These are phyloP conservation scores for Penicillium vulpinum DNA, from an alignment of 2,329 filamentous ascomycete genomes.

Conservation along the genomic window DNA sequence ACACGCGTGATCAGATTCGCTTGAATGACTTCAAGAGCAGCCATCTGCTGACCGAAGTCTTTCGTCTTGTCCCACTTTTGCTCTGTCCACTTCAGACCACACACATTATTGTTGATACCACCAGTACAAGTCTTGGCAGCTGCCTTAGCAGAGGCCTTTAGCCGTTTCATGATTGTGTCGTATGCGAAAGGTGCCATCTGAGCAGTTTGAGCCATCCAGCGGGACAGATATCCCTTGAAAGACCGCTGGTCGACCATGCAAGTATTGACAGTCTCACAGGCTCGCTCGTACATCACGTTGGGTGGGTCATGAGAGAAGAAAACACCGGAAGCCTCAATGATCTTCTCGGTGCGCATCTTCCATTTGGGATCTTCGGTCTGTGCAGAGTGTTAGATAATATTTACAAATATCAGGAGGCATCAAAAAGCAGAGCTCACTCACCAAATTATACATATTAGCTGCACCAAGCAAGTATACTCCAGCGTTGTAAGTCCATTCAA, in stretches of 20 bases:
- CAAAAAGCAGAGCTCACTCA: constrained; percentile 25
- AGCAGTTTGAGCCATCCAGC: constrained; percentile 59
- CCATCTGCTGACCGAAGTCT: constrained; percentile 46
- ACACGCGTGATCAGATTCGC: constrained; percentile 34
- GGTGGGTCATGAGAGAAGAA: constrained; percentile 49
- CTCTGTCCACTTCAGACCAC: constrained; percentile 45
- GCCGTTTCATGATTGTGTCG: constrained; percentile 52
- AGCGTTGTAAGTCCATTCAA: constrained; percentile 60
- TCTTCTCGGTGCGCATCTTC: constrained; percentile 50
- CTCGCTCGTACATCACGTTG: constrained; percentile 59
- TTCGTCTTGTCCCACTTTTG: constrained; percentile 38
- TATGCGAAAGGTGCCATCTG: constrained; percentile 60
- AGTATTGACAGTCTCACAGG: constrained; percentile 56
- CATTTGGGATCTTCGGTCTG: constrained; percentile 52
- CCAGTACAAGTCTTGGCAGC: constrained; percentile 58
- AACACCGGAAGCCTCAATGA: constrained; percentile 56
- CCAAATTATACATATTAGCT: constrained; percentile 58
- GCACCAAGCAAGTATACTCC: constrained; percentile 57
- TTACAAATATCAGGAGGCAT: neutral
- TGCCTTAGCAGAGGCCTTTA: constrained; percentile 55
- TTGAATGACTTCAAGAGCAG: constrained; percentile 38
- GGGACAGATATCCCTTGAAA: constrained; percentile 66
- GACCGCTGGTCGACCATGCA: constrained; percentile 65
- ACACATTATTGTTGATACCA: constrained; percentile 40
- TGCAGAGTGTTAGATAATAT: neutral